Percentiles rank a stretch among this genome's conserved stretches.
Evolutionary conservation across 164 flowering plant genomes (phyloP).

Genomic region (Chimonanthus praecox): DNA sequence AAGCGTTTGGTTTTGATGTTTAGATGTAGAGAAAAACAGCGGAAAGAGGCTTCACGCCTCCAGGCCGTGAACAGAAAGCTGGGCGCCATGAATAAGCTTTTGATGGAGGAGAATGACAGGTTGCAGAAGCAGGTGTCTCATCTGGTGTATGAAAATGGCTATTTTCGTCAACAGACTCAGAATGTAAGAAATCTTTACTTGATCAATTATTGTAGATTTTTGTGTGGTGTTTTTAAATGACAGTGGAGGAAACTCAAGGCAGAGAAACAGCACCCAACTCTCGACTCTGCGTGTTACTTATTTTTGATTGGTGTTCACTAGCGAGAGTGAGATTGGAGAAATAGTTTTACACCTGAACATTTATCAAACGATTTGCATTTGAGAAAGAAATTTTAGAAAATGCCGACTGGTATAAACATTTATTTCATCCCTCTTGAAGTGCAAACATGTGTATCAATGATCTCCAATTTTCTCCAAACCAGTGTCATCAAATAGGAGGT

Average conservation of each 20-base stretch:
- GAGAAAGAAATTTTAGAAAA: no score
- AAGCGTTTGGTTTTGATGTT: slow-evolving; percentile 1
- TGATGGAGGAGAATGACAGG: slow-evolving; percentile 95
- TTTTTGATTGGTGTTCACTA: no score
- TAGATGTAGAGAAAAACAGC: slow-evolving; percentile 94
- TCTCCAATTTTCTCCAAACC: no score
- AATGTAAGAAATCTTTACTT: slow-evolving; percentile 29
- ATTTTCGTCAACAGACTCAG: slow-evolving; percentile 78
- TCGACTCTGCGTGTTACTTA: no score
- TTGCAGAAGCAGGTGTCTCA: slow-evolving; percentile 96
- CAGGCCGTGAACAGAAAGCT: slow-evolving; percentile 88
- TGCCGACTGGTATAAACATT: no score
- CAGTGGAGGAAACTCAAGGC: no score
- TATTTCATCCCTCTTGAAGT: not conserved
- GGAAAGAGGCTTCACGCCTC: slow-evolving; percentile 88
- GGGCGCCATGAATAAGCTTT: slow-evolving; percentile 88
- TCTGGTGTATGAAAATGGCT: slow-evolving; percentile 86
- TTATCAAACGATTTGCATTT: no score
- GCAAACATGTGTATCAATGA: no score
- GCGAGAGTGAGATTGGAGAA: no score
- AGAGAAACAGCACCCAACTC: no score
- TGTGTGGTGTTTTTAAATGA: not conserved
- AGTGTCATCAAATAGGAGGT: not conserved
- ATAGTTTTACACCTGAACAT: no score
- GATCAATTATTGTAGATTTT: not conserved